A percentile compares a stretch with the other conserved stretches of the same genome.
These are phyloP conservation scores for Pezicula neosporulosa DNA, from an alignment of 2,329 filamentous ascomycete genomes.

Conservation along the genomic window DNA sequence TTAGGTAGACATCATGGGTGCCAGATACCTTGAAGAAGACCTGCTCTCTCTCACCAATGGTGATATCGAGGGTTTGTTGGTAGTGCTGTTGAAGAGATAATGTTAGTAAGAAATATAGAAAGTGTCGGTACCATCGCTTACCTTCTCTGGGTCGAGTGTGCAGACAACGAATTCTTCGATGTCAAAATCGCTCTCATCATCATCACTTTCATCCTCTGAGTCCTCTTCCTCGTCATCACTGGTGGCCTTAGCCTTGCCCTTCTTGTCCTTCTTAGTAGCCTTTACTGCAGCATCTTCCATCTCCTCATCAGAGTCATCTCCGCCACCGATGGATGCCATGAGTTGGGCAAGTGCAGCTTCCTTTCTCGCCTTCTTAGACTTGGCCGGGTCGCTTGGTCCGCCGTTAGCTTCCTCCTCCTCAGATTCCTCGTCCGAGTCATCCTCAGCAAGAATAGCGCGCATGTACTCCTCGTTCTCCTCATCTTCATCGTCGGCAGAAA, in stretches of 20 bases:
- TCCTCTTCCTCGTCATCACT: constrained; percentile 47
- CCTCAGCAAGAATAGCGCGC: constrained; percentile 46
- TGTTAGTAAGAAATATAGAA: constrained; percentile 2
- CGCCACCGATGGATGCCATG: constrained; percentile 60
- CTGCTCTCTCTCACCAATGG: constrained; percentile 80
- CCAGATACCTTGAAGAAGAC: constrained; percentile 91
- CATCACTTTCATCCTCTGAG: constrained; percentile 53
- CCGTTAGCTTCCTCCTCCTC: constrained; percentile 71
- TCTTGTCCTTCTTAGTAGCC: constrained; percentile 59
- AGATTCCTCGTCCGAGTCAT: constrained; percentile 48
- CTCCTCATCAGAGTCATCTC: constrained; percentile 59
- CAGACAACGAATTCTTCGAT: constrained; percentile 91
- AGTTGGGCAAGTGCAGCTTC: constrained; percentile 76
- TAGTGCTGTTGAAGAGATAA: constrained; percentile 62
- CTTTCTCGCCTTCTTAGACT: constrained; percentile 82
- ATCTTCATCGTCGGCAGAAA: constrained; percentile 53
- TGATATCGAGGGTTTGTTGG: constrained; percentile 94
- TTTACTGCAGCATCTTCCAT: constrained; percentile 68
- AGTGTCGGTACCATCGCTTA: constrained; percentile 41
- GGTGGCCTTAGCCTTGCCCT: constrained; percentile 68
- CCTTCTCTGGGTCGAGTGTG: constrained; percentile 89
- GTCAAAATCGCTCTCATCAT: constrained; percentile 60
- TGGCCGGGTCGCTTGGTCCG: constrained; percentile 86
- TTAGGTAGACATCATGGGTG: constrained; percentile 86
- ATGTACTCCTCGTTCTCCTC: constrained; percentile 67